Evolutionary conservation across 1,139 yeast species (phyloP), one percentile per base, ranked within the genome.

Genomic region (Geotrichum citri-aurantii): DNA sequence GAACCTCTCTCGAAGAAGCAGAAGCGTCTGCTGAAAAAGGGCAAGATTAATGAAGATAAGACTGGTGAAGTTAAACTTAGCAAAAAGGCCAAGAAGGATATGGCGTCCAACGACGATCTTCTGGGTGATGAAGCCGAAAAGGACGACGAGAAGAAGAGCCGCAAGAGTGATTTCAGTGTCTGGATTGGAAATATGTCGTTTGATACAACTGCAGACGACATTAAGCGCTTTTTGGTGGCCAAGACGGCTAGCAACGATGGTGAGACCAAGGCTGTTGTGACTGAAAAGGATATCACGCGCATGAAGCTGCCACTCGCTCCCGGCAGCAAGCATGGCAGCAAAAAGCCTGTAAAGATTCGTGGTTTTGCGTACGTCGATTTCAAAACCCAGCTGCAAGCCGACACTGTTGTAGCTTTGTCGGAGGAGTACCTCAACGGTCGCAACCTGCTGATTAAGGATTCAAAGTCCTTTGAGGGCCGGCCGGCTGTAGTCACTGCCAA

Each of bases 341-440:
- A 63, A 23, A 60, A 60, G 19, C 65, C 64, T 23, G 31, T 48
- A 64, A 54, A 52, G 27, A 60, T 55, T 24, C 86, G 85, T 68
- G 99, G 99, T 0, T 93, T 92, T 74, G 96, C 97, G 2, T 92
- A 93, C 70, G 81, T 93, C 62, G 98, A 93, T 71, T 85, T 95
- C 66, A 77, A 79, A n/a, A 80, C 82, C 6, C 78, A 76, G 53
- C 80, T 79, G 44, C 89, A 88, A 64, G 83, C 87, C 68, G 72
- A 77, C n/a, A 74, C 84, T 1, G 90, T 86, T 2, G 77, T 93
- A 14, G 77, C 79, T 0, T 75, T 93, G 56, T 82, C 89, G 50
- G 99, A 93, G 73, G 71, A 79, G 11, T 76, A 80, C 40, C 77
- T 93, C 62, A 89, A 88, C 67, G 96, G 97, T 19, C 81, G 99